Evolutionary conservation across 495 filamentous ascomycete genomes (phyloP), one percentile per base, ranked within the genome.

Genomic region (Xylaria intraflava): DNA sequence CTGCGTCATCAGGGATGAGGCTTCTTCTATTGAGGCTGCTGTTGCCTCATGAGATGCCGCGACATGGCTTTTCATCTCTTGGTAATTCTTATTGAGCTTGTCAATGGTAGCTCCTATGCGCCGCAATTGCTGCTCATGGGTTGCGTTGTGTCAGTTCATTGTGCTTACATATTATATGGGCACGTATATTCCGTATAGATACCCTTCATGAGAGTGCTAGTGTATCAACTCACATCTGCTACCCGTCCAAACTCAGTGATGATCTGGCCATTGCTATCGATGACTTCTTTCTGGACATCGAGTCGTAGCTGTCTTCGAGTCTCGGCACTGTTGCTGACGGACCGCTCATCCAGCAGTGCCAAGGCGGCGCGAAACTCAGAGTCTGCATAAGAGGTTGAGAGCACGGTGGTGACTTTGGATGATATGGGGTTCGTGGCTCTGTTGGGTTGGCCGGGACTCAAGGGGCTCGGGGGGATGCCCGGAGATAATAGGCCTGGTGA

Each of bases 381-480:
- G 67, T 97, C 93, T 29, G 88, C 85, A 69, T 96, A 97, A 0
- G 92, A 96, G 3, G 88, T 82, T 12, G 93, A 96, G 30, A 97
- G 82, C 16, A 96, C 86, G 45, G 78, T 85, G 14, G 88, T 87
- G 54, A 96, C 75, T 65, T 92, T 87, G 14, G 77, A 72, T 0
- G 86, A 84, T 45, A 92, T 70, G 2, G 85, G 84, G 68, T 81
- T 88, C 58, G 57, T 56, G 7, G 52, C 11, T n/a, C 61, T 51
- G 27, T 44, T 55, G 19, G 30, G 20, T 19, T 36, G 46, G n/a
- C 50, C 53, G 6, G 56, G 29, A 31, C 29, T 27, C 24, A 47
- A 31, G 14, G 62, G 38, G 22, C 29, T 33, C 19, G 46, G 38
- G 14, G 62, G 38, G 3, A 54, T 42, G 2, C 48, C 52, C 2